Conservation (phyloP, 495 filamentous ascomycete species). For the Xylaria curta region DNA sequence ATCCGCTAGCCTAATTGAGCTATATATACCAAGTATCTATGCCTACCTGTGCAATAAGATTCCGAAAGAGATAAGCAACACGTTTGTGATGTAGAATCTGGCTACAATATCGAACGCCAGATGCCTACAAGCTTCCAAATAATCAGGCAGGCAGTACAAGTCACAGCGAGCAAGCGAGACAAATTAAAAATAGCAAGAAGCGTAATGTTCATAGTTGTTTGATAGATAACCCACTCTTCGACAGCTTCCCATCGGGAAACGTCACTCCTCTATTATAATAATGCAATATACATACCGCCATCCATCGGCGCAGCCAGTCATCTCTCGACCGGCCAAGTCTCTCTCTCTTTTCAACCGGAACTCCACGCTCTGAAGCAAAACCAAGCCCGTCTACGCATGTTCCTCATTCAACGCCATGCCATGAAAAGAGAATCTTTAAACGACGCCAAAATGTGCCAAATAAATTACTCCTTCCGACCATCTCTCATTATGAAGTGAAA, state of each 20-base stretch:
- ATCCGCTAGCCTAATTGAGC: no score
- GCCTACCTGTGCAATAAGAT: no score
- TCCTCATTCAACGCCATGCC: slow-evolving; percentile 8
- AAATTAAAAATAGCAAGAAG: not conserved
- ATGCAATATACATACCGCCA: not conserved
- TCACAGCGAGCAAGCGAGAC: not conserved
- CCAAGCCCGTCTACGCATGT: slow-evolving; percentile 7
- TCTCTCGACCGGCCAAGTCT: not conserved
- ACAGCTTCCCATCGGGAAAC: not conserved
- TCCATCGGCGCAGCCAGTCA: not conserved
- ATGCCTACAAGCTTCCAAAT: not conserved
- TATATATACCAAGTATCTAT: no score
- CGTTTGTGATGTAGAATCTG: no score
- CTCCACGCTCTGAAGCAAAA: slow-evolving; percentile 14
- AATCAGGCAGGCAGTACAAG: not conserved
- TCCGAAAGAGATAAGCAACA: no score
- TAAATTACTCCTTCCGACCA: not conserved
- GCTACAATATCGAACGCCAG: no score
- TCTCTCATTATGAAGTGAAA: not conserved
- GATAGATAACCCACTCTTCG: not conserved
- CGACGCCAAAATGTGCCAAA: slow-evolving; percentile 1
- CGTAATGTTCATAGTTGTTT: not conserved
- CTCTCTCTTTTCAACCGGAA: not conserved
- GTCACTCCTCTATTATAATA: slow-evolving; percentile 1
- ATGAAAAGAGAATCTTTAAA: not conserved